Conservation (phyloP, 768 basidiomycete genomes). For the Termitomyces sp. region DNA sequence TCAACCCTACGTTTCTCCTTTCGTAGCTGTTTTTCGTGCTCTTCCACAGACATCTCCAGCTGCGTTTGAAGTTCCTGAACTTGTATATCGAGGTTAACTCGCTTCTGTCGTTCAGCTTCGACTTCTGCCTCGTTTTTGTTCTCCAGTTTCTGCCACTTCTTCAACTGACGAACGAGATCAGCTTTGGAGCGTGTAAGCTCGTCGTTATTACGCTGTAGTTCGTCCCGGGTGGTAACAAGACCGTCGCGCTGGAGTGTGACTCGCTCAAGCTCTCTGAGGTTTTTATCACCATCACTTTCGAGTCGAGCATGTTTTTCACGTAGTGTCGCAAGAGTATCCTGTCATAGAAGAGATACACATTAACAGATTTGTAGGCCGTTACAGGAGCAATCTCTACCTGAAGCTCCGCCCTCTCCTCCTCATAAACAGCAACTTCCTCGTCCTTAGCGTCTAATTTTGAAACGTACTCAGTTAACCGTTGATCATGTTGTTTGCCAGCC, state of each 20-base stretch:
- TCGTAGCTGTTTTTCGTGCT: conserved; percentile 27
- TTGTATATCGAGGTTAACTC: conserved; percentile 50
- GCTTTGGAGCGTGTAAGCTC: conserved; percentile 51
- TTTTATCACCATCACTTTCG: conserved; percentile 38
- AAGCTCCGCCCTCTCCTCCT: conserved; percentile 37
- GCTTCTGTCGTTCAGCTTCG: conserved; percentile 47
- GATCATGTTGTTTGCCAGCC: conserved; percentile 22
- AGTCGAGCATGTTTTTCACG: conserved; percentile 47
- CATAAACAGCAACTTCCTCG: conserved; percentile 30
- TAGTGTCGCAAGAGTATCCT: conserved; percentile 34
- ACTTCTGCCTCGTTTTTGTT: conserved; percentile 55
- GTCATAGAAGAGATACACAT: conserved; percentile 5
- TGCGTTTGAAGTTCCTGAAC: conserved; percentile 40
- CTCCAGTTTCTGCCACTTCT: conserved; percentile 65
- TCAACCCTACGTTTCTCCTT: conserved; percentile 37
- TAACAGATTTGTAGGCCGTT: conserved; percentile 2
- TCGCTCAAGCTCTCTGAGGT: conserved; percentile 50
- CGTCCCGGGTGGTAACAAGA: conserved; percentile 42
- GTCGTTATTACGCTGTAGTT: conserved; percentile 50
- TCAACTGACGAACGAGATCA: conserved; percentile 58
- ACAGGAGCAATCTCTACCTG: conserved; percentile 29
- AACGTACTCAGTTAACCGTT: conserved; percentile 25
- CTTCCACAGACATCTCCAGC: conserved; percentile 28
- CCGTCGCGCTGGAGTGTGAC: conserved; percentile 53
- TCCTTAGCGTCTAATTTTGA: conserved; percentile 33